Base-by-base conservation (phyloP, 2,329 filamentous ascomycete species). In the Colletotrichum sp. region DNA sequence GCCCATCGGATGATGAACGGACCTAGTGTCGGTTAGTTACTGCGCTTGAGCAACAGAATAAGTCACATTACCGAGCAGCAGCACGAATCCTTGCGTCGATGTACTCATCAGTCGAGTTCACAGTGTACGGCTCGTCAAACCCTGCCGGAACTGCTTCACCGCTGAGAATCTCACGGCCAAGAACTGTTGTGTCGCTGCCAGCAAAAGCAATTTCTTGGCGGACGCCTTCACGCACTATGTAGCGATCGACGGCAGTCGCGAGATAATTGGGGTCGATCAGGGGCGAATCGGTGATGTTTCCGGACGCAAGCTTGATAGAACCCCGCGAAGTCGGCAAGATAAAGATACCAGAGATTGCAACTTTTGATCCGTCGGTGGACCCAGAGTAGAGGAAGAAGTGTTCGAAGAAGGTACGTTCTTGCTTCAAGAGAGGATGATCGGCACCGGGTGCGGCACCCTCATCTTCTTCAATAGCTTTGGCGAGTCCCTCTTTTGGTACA, bases 381-480 rank as follows among this genome's bases (percentile, higher is more conserved):
- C 62, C 85, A 18, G 83, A 85, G 7, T 85, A 79, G 77, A 86
- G 82, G 5, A 86, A 79, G 25, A 87, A 78, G 15, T 84, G 80
- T 13, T 79, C 4, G 76, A 78, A 13, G 76, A 80, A 62, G 76
- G 83, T 83, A 55, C 52, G 70, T 25, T 71, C 62, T 27, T 71
- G 55, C 16, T 69, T 75, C 55, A 85, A 81, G 77, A 89, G 74
- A 77, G 77, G 71, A 76, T 86, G 82, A 64, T 80, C 73, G 80
- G 83, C 27, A 78, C 83, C 80, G 0, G 81, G 79, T 78, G 78
- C 71, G 61, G 79, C 60, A 4, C 82, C 84, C 36, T 85, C 83
- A 25, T 85, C 84, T 55, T 80, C 80, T 32, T 80, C 74, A 8
- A 85, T 83, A 4, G 83, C 84, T 16, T 76, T 74, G 7, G 74